These are phyloP conservation scores for Quercus bicolor DNA, from an alignment of 306 rosid genomes.

Conservation along the genomic window DNA sequence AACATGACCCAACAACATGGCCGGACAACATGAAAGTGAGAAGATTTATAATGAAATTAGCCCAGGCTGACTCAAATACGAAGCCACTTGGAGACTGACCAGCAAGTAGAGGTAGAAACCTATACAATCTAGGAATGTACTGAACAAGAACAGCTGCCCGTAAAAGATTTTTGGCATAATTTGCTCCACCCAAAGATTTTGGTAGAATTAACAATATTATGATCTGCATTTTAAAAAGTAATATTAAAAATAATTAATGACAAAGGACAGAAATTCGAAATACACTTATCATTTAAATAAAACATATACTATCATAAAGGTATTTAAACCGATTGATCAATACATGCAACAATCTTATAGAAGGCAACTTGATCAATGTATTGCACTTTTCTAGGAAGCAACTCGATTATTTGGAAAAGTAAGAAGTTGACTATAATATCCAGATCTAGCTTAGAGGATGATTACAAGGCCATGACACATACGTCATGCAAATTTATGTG, in stretches of 20 bases:
- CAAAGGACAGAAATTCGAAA: not conserved
- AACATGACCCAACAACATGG: constrained; percentile 75
- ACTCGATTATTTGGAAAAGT: no score
- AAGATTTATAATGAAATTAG: constrained; percentile 73
- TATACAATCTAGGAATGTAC: constrained; percentile 66
- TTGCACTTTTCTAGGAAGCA: no score
- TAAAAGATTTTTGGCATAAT: constrained; percentile 65
- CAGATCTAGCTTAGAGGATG: no score
- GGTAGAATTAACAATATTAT: constrained; percentile 49
- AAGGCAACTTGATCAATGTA: no score
- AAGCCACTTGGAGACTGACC: constrained; percentile 74
- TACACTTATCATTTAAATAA: not conserved
- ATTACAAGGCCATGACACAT: no score
- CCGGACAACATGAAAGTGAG: constrained; percentile 61
- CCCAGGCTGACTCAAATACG: constrained; percentile 80
- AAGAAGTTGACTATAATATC: no score
- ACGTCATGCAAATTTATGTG: no score
- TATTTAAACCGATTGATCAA: not conserved
- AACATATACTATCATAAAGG: not conserved
- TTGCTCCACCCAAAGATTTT: constrained; percentile 60
- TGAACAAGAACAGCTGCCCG: constrained; percentile 60
- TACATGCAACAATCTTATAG: not conserved
- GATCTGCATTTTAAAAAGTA: constrained; percentile 46
- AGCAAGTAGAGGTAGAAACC: constrained; percentile 57
- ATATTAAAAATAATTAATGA: not conserved